Base-by-base conservation (phyloP, 805 yeast genomes). In the Starmera caribaea region DNA sequence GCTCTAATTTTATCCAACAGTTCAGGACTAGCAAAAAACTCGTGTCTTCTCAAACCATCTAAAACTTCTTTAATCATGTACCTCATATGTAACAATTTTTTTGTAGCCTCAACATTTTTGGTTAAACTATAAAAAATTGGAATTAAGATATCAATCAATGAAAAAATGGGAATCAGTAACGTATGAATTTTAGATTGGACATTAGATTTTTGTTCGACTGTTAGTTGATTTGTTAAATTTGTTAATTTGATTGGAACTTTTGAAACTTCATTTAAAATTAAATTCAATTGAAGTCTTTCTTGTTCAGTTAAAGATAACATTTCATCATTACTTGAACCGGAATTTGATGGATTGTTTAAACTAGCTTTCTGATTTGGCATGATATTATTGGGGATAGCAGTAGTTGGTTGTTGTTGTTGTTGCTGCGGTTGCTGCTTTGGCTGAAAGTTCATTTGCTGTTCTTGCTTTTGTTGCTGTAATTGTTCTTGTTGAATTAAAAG, bases 51-150 rank as follows among this genome's bases (percentile, higher is more conserved):
- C 47, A 86, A 65, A 35, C 74, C 78, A 38, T 85, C 92, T 48
- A 80, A 62, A 44, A 86, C 82, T 54, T 80, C 82, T 51, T 77
- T 80, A 34, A 85, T 77, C 80, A 86, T 80, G 44, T 77, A 71
- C 59, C 86, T 79, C 69, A 84, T 75, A 54, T 83, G 89, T 43
- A 88, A 69, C 43, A 88, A 71, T 48, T 84, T 74, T 51, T 76
- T 78, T 2, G 95, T 81, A 9, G 85, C 89, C 37, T 79, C 84
- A 37, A 69, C 72, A 56, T 82, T 83, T 49, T 80, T 77, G 1
- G 95, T 82, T 44, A 85, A 66, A 42, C 81, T 72, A 53, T 74
- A 87, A 51, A 84, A 85, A 53, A 83, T 79, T 30, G 94, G 87
- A 32, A 85, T 76, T 34, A 87, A 67, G 44, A 80, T 80, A 54